A percentile compares a stretch with the other conserved stretches of the same genome.
Conservation (phyloP, 2,329 filamentous ascomycete species). For the Aspergillus persii region DNA sequence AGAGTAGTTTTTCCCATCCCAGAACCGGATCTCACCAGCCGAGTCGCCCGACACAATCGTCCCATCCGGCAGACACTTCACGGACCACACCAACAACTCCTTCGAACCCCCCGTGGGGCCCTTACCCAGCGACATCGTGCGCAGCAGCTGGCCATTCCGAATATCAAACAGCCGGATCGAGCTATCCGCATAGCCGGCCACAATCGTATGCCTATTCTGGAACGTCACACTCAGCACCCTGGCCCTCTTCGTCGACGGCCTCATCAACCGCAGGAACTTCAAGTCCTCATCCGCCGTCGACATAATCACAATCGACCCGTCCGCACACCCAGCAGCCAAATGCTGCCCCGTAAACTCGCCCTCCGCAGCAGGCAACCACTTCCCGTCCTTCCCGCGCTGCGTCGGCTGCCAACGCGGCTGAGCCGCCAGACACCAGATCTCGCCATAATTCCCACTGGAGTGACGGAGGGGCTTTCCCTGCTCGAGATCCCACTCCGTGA, state of each 20-base stretch:
- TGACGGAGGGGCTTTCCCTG: constrained; percentile 74
- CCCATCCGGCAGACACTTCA: constrained; percentile 81
- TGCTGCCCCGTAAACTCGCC: constrained; percentile 53
- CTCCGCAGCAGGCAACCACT: constrained; percentile 32
- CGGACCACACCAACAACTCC: constrained; percentile 87
- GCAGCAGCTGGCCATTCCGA: constrained; percentile 69
- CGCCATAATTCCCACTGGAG: constrained; percentile 87
- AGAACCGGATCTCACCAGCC: constrained; percentile 87
- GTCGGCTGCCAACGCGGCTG: constrained; percentile 63
- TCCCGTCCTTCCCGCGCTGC: constrained; percentile 37
- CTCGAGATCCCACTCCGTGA: constrained; percentile 93
- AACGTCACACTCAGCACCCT: constrained; percentile 90
- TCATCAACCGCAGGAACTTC: constrained; percentile 72
- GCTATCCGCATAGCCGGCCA: constrained; percentile 94
- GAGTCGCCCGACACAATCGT: constrained; percentile 95
- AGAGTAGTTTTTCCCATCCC: constrained; percentile 89
- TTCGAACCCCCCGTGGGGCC: constrained; percentile 74
- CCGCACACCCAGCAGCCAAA: constrained; percentile 83
- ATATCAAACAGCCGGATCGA: constrained; percentile 90
- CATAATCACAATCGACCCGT: constrained; percentile 84
- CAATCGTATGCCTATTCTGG: constrained; percentile 75
- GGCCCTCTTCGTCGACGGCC: constrained; percentile 77
- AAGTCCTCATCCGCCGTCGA: constrained; percentile 83
- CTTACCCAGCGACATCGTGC: constrained; percentile 81
- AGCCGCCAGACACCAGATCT: constrained; percentile 93